Evolutionary conservation across 2,329 filamentous ascomycete genomes (phyloP).

Genomic region (Tolypocladium nubicola): DNA sequence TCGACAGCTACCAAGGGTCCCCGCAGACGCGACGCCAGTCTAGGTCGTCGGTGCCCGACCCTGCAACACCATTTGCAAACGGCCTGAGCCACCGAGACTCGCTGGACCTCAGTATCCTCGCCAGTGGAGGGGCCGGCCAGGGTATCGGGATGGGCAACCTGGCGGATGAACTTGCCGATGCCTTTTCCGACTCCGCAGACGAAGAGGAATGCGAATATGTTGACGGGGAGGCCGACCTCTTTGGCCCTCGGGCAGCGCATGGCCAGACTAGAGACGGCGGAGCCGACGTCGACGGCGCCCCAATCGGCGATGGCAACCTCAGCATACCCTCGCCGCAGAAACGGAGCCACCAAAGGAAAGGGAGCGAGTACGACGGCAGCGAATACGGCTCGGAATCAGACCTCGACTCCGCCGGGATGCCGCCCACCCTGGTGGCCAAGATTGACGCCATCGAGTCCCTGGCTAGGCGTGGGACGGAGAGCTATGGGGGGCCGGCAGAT

Average conservation of each 20-base stretch:
- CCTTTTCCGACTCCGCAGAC: constrained; percentile 55
- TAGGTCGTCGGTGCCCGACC: constrained; percentile 40
- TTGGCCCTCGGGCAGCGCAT: not conserved
- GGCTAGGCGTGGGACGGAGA: constrained; percentile 54
- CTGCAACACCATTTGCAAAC: constrained; percentile 35
- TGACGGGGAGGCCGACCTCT: constrained; percentile 22
- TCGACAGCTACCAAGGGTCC: constrained; percentile 37
- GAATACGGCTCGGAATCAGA: constrained; percentile 67
- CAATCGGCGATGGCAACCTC: constrained; percentile 26
- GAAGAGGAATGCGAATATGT: constrained; percentile 47
- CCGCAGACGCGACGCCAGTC: constrained; percentile 37
- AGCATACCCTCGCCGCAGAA: constrained; percentile 31
- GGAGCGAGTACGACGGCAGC: constrained; percentile 59
- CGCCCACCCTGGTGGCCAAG: constrained; percentile 53
- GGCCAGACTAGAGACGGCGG: not conserved
- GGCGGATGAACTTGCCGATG: constrained; percentile 71
- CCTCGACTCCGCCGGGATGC: constrained; percentile 57
- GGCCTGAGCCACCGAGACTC: constrained; percentile 38
- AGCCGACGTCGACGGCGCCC: constrained; percentile 10
- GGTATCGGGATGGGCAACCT: constrained; percentile 62
- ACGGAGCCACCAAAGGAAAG: constrained; percentile 38
- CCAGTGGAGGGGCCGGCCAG: constrained; percentile 26
- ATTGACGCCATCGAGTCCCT: constrained; percentile 65
- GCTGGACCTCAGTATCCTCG: constrained; percentile 35
- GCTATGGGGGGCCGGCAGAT: constrained; percentile 53